Base-by-base conservation (phyloP, 1,139 yeast species). In the Geotrichum restrictum region DNA sequence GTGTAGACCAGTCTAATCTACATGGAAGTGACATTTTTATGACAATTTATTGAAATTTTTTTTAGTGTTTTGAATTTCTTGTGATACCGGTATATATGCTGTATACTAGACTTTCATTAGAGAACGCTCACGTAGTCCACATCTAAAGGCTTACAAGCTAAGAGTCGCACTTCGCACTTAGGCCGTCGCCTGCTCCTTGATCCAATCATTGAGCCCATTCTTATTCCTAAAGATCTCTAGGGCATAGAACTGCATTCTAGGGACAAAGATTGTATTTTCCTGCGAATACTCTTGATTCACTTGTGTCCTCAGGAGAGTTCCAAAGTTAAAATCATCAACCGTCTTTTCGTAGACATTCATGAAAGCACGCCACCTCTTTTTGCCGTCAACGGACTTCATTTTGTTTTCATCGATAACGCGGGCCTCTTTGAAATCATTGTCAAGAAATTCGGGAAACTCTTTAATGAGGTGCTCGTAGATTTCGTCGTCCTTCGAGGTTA, bases 141-240 rank as follows among this genome's bases (percentile, higher is more conserved):
- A n/a, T n/a, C n/a, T n/a, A n/a, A n/a, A n/a, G n/a, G 29, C 18
- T 34, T 16, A n/a, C 18, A 16, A 34, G 3, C 14, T 14, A 29
- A 13, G n/a, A 31, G n/a, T 7, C 37, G 8, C 18, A n/a, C 18
- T 5, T 10, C 7, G 18, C 10, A n/a, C 2, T 34, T 34, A 34
- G 18, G 14, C 18, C 8, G 3, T 5, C 18, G 19, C 52, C 18
- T 40, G 33, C 11, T 65, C 72, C 47, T 73, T 66, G 56, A 83
- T 78, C 99, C 99, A 93, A 73, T 93, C 97, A 71, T 93, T 94
- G 67, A 88, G 78, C 39, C 96, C 95, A 60, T 79, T 78, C 70
- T 83, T 85, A 74, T 94, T 94, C 79, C 99, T 85, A 59, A 88
- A 89, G 60, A 93, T 86, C 74, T 93, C 99, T 65, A 89, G 79